phyloP scores from a whole-genome alignment of 352 stramenopile genomes.

The Phytophthora niederhauseri region DNA sequence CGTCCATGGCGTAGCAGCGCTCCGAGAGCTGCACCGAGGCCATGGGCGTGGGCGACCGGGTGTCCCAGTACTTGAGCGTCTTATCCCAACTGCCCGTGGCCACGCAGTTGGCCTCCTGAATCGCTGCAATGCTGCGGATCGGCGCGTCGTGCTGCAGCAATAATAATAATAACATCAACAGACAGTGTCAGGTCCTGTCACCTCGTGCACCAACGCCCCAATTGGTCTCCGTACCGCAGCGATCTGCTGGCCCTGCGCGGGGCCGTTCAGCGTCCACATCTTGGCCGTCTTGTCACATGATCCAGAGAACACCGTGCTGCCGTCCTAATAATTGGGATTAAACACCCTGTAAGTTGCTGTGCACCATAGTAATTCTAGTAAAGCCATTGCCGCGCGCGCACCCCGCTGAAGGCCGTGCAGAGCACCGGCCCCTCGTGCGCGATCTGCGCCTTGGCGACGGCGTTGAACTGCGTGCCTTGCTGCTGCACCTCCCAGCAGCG shows the following conservation, averaged over 20 bases:
- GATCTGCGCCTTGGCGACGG: constrained; percentile 83
- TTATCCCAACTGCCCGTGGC: constrained; percentile 96
- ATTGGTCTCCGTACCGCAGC: constrained; percentile 52
- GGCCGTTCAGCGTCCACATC: constrained; percentile 93
- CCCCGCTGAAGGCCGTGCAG: constrained; percentile 90
- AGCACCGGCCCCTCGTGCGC: constrained; percentile 92
- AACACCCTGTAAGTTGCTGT: not conserved
- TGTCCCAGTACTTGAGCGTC: constrained; percentile 98
- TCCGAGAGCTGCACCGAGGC: constrained; percentile 93
- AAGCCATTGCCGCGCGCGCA: constrained; percentile 25
- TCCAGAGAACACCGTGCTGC: constrained; percentile 93
- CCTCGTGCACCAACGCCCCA: not conserved
- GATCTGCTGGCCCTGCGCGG: constrained; percentile 77
- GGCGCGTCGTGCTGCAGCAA: constrained; percentile 88
- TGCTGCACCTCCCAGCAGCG: constrained; percentile 88
- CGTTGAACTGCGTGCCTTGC: constrained; percentile 72
- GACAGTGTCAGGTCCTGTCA: constrained; percentile 3
- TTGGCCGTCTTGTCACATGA: constrained; percentile 95
- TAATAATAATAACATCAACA: constrained; percentile 47
- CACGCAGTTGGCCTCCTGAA: constrained; percentile 90
- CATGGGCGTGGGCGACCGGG: constrained; percentile 87
- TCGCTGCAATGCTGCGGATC: constrained; percentile 88
- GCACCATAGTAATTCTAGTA: not conserved
- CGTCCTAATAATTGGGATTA: constrained; percentile 66
- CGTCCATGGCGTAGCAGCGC: constrained; percentile 95